Base-by-base conservation (phyloP, 2,329 filamentous ascomycete species). In the Hawksworthiomyces lignivorus region DNA sequence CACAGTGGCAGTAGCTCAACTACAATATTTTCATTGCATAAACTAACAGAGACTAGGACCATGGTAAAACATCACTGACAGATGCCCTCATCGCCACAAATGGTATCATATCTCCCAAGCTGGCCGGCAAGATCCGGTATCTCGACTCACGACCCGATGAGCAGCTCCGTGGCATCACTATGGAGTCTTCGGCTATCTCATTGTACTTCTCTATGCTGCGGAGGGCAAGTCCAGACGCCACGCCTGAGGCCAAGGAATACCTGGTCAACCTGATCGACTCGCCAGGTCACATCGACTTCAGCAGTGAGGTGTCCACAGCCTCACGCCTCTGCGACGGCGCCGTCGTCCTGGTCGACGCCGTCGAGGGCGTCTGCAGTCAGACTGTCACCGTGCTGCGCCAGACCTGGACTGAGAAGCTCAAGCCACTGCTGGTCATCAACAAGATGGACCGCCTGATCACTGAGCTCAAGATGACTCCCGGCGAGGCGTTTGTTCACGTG, bases 101-200 rank as follows among this genome's bases (percentile, higher is more conserved):
- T 75, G 92, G 92, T 68, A 97, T 98, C 68, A 98, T 98, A 58
- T 97, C 92, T 22, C 87, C 90, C 43, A 97, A 97, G 61, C 74
- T 97, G 57, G 92, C 92, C 43, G 92, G 92, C 62, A 97, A 97
- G 72, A 94, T 98, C 63, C 84, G 92, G 52, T 98, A 97, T 58
- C 80, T 98, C 45, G 92, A 98, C 66, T 97, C 92, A 18, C 75
- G 92, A 32, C 90, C 90, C 2, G 92, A 98, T 63, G 92, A 98
- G 62, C 92, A 98, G 65, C 76, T 86, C 14, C 83, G 92, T 50
- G 92, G 92, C 43, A 98, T 98, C 58, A 98, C 92, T n/a, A 98
- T 98, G 92, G 92, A 98, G 62, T 97, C 92, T 0, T 97, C 90
- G 6, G 92, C 92, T 48, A 98, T 98, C 50, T 97, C 92, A 1